A percentile compares a stretch with the other conserved stretches of the same genome.
These are phyloP conservation scores for Mucor velutinosus DNA, from an alignment of 371 early-diverging fungal genomes.

Conservation along the genomic window DNA sequence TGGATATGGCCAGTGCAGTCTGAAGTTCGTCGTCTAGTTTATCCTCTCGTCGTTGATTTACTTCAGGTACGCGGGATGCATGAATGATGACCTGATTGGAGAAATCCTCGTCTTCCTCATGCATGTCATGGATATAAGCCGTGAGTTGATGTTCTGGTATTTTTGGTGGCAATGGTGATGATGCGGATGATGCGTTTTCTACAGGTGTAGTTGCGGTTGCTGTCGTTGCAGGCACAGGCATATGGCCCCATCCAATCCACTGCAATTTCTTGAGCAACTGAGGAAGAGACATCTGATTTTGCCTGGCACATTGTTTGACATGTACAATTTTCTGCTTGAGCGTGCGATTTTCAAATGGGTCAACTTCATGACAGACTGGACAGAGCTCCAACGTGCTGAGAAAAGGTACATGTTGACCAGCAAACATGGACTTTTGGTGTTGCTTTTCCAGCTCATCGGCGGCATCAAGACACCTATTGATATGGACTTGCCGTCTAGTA, in stretches of 20 bases:
- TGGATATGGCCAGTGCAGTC: constrained; percentile 27
- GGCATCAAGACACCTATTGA: constrained; percentile 37
- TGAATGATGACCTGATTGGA: constrained; percentile 4
- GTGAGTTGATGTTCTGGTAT: neutral
- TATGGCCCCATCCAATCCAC: constrained; percentile 44
- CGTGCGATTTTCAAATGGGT: constrained; percentile 1
- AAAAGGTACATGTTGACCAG: constrained; percentile 25
- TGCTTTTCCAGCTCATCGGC: constrained; percentile 1
- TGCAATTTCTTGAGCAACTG: constrained; percentile 25
- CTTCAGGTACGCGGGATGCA: neutral
- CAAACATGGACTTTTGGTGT: constrained; percentile 13
- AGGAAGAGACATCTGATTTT: constrained; percentile 11
- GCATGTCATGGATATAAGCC: neutral
- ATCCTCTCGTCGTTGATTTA: neutral
- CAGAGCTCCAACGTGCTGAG: constrained; percentile 25
- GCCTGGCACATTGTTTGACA: constrained; percentile 29
- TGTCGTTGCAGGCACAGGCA: neutral
- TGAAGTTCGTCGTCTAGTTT: constrained; percentile 35
- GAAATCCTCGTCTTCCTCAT: constrained; percentile 16
- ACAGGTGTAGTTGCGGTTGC: neutral
- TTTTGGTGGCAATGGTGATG: neutral
- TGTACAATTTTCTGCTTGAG: constrained; percentile 25
- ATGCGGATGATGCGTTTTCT: neutral
- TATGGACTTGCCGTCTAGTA: constrained; percentile 23
- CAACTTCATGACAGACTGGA: constrained; percentile 34